Conservation (phyloP, 208 protist genomes). For the Balamuthia mandrillaris region DNA sequence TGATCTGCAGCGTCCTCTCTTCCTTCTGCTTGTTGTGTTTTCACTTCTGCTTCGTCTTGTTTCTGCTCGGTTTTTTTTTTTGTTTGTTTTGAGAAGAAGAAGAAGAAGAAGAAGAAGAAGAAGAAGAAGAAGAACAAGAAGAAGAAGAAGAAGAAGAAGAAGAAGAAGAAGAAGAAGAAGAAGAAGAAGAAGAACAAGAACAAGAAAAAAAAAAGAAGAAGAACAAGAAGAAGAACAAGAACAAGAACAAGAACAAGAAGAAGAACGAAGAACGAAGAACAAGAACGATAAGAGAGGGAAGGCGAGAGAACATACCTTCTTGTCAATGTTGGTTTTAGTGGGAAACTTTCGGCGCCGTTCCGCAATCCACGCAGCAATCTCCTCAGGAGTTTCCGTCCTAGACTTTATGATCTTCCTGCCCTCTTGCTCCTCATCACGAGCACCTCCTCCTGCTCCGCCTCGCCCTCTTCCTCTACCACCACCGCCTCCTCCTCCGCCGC, state of each 20-base stretch:
- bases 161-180: neutral
- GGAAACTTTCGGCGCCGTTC: conserved; percentile 7
- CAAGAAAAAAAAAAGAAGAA: neutral
- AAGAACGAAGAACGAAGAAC: neutral
- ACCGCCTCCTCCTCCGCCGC: too few relatives aligned
- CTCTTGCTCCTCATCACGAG: too few relatives aligned
- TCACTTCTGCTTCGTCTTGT: too few relatives aligned
- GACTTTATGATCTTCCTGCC: too few relatives aligned
- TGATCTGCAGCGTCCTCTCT: too few relatives aligned
- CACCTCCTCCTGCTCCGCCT: too few relatives aligned
- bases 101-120: neutral
- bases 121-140: neutral
- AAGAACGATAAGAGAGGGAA: too few relatives aligned
- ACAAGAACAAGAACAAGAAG: neutral
- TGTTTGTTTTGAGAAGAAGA: neutral
- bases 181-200: neutral
- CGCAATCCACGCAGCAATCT: neutral
- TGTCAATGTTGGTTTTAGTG: neutral
- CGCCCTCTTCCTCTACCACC: too few relatives aligned
- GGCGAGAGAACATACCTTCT: neutral
- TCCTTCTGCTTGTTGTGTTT: too few relatives aligned
- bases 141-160: neutral
- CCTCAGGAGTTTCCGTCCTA: neutral
- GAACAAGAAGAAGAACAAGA: neutral
- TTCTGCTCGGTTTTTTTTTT: too few relatives aligned